Evolutionary conservation across 768 basidiomycete species (phyloP).

Genomic region (Psilocybe subaeruginosa): DNA sequence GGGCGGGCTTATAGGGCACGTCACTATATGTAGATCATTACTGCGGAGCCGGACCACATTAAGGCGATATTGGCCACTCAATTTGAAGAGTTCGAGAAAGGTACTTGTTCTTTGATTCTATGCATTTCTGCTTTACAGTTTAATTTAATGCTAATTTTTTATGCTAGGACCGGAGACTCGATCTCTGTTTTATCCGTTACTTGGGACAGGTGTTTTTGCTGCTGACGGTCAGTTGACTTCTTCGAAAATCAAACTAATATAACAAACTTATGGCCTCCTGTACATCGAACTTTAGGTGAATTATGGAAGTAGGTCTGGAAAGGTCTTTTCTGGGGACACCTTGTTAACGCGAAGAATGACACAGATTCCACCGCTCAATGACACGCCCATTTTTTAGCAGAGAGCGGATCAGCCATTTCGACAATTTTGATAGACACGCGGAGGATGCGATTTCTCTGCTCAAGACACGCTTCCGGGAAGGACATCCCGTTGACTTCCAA

Average conservation of each 20-base stretch:
- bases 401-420: slow-evolving; percentile 62
- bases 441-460: slow-evolving; percentile 47
- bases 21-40: slow-evolving; percentile 20
- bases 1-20: slow-evolving; percentile 16
- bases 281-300: slow-evolving; percentile 36
- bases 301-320: slow-evolving; percentile 57
- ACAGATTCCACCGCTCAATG: slow-evolving; percentile 65
- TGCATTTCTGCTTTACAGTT: background rate
- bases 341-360: background rate
- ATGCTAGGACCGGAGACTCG: slow-evolving; percentile 6
- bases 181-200: slow-evolving; percentile 1
- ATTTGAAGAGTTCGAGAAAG: slow-evolving; percentile 19
- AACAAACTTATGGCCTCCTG: background rate
- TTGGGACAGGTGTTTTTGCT: slow-evolving; percentile 11
- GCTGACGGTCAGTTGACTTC: slow-evolving; percentile 1
- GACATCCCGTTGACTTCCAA: slow-evolving; percentile 62
- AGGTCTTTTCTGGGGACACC: background rate
- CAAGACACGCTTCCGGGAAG: slow-evolving; percentile 44
- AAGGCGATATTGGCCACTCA: slow-evolving; percentile 22
- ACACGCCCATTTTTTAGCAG: slow-evolving; percentile 70
- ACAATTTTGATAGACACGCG: slow-evolving; percentile 60
- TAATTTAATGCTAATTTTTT: background rate
- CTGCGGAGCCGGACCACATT: slow-evolving; percentile 22
- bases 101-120: background rate
- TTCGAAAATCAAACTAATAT: background rate